Base-by-base conservation (phyloP, 2,329 filamentous ascomycete species). In the Juglanconis sp. region DNA sequence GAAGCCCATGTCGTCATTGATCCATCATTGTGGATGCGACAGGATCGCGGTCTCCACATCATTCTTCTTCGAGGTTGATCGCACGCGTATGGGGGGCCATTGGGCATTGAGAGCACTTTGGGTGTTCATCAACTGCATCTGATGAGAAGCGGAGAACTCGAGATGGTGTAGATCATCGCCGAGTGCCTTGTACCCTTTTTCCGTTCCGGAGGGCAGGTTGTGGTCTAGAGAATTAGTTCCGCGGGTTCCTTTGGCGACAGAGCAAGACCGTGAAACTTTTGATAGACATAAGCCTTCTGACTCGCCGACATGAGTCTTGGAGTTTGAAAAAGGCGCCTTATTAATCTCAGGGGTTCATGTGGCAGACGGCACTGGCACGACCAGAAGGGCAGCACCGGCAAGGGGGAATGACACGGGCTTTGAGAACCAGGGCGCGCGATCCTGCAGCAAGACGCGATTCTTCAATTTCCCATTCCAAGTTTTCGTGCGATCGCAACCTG, bases 381-480 rank as follows among this genome's bases (percentile, higher is more conserved):
- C 35, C 47, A 56, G 58, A 47, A 50, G 38, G 38, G 50, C 53
- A 31, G 53, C 47, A 52, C 38, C 46, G 55, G 55, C 48, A 34
- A 47, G 57, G 57, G 57, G 46, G 35, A 47, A n/a, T 40, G 38
- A 48, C 34, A 34, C 55, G 47, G 44, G 55, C 36, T 35, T 36
- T 49, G 55, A 44, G 52, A 34, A 40, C 38, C 38, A 40, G 38
- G 38, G 38, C 38, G 3, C 38, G 38, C 38, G 38, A 52, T 54
- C 53, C 57, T 56, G 48, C 60, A 55, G 44, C 36, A 60, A 57
- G 49, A 63, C 57, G 61, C 61, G 44, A 63, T 63, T 60, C 42
- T 56, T 56, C 57, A 63, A 63, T 63, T 63, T 63, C 61, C 61
- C 57, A 57, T 63, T 63, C 57, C 61, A 63, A 60, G 61, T 60